These are phyloP conservation scores for Phlebiopsis gigantea DNA, from an alignment of 768 basidiomycete species.

Conservation along the genomic window DNA sequence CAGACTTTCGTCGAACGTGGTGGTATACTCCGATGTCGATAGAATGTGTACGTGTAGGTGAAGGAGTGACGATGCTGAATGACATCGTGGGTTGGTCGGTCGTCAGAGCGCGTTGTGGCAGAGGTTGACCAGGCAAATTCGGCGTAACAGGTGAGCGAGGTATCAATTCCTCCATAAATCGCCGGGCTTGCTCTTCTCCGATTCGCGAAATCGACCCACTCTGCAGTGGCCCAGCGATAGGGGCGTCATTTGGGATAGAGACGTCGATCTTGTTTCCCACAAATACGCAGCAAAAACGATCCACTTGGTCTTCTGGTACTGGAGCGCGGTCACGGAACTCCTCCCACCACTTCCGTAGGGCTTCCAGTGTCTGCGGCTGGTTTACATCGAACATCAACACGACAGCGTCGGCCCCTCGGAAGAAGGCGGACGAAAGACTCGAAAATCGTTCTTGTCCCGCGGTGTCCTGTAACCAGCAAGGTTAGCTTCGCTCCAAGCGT, in stretches of 20 bases:
- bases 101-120: not conserved
- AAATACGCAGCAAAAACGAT: slow-evolving; percentile 66
- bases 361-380: slow-evolving; percentile 50
- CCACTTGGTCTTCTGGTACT: slow-evolving; percentile 54
- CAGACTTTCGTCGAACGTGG: slow-evolving; percentile 32
- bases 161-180: slow-evolving; percentile 54
- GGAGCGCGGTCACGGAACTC: slow-evolving; percentile 70
- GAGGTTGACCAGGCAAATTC: not conserved
- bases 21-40: slow-evolving; percentile 27
- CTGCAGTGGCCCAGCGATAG: not conserved
- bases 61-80: slow-evolving; percentile 2
- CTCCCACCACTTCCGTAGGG: slow-evolving; percentile 70
- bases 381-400: slow-evolving; percentile 81
- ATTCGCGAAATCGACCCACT: slow-evolving; percentile 24
- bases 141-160: slow-evolving; percentile 30
- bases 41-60: slow-evolving; percentile 18
- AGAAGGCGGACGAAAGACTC: slow-evolving; percentile 75
- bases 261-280: slow-evolving; percentile 75
- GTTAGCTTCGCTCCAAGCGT: not conserved
- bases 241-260: slow-evolving; percentile 9
- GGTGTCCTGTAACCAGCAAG: slow-evolving; percentile 50
- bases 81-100: slow-evolving; percentile 5
- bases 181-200: slow-evolving; percentile 40
- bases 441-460: slow-evolving; percentile 89
- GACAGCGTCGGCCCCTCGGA: slow-evolving; percentile 79